Evolutionary conservation across 306 rosid genomes (phyloP).

Genomic region (Quercus aquifolioides): DNA sequence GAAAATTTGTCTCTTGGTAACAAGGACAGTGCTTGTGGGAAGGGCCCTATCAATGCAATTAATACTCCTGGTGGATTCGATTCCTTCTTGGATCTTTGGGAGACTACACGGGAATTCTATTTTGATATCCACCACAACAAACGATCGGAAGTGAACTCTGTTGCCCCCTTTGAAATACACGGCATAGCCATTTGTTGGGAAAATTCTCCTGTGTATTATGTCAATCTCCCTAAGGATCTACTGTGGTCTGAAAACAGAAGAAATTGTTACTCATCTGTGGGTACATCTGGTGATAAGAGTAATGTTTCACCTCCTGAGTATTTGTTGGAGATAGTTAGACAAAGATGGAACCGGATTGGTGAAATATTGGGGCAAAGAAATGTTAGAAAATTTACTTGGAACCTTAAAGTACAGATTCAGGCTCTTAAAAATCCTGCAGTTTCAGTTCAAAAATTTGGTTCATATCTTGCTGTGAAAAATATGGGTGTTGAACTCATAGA

Average conservation of each 20-base stretch:
- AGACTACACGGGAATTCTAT: constrained; percentile 57
- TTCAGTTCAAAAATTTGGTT: constrained; percentile 67
- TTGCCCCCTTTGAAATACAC: constrained; percentile 67
- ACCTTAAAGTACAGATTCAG: constrained; percentile 86
- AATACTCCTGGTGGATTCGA: constrained; percentile 73
- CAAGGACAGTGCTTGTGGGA: constrained; percentile 34
- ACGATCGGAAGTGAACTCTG: constrained; percentile 60
- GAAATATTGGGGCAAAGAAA: constrained; percentile 58
- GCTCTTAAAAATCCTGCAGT: constrained; percentile 72
- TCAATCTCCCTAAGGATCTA: constrained; percentile 85
- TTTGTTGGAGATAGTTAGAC: constrained; percentile 45
- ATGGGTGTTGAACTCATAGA: constrained; percentile 57
- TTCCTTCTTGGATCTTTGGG: constrained; percentile 87
- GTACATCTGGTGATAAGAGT: constrained; percentile 37
- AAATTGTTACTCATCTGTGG: constrained; percentile 31
- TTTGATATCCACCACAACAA: constrained; percentile 80
- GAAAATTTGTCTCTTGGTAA: constrained; percentile 30
- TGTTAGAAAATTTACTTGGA: constrained; percentile 78
- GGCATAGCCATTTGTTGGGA: constrained; percentile 97
- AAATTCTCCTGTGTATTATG: constrained; percentile 74
- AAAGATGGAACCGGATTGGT: constrained; percentile 73
- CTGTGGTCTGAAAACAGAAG: constrained; percentile 45
- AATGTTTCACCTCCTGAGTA: constrained; percentile 41
- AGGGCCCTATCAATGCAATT: constrained; percentile 75
- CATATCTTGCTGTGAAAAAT: constrained; percentile 41